Conservation (phyloP, 768 basidiomycete species). For the Symmetrospora coprosmae region DNA sequence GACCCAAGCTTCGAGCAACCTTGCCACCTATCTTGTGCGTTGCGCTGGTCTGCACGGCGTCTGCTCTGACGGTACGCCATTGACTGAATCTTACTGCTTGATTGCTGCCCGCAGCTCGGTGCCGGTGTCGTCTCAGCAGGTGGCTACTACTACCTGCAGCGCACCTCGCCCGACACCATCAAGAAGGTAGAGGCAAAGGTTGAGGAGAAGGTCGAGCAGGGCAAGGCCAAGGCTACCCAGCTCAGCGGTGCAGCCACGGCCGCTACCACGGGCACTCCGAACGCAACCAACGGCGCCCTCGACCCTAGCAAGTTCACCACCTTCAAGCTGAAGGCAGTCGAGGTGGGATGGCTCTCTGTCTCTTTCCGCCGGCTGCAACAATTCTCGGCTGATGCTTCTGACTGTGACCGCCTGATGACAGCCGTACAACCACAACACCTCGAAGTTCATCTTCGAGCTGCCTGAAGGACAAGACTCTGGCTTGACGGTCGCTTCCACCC, state of each 20-base stretch:
- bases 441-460: slow-evolving; percentile 47
- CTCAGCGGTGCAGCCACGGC: slow-evolving; percentile 20
- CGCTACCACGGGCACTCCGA: neutral
- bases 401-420: slow-evolving; percentile 38
- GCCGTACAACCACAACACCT: slow-evolving; percentile 89
- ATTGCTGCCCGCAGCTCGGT: neutral
- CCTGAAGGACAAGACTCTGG: slow-evolving; percentile 64
- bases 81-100: neutral
- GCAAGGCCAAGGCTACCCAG: slow-evolving; percentile 5
- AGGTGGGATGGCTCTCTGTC: neutral
- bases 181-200: neutral
- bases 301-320: slow-evolving; percentile 21
- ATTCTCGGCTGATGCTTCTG: neutral
- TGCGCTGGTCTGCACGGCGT: slow-evolving; percentile 21
- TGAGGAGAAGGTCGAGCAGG: neutral
- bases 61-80: neutral
- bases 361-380: neutral
- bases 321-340: slow-evolving; percentile 53
- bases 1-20: neutral
- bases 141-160: slow-evolving; percentile 3
- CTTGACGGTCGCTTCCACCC: slow-evolving; percentile 61
- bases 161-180: neutral
- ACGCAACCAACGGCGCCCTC: slow-evolving; percentile 18
- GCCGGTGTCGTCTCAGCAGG: slow-evolving; percentile 7
- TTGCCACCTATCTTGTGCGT: slow-evolving; percentile 26